A percentile compares a stretch with the other conserved stretches of the same genome.
Conservation (phyloP, 306 rosid genomes). For the Arachis stenosperma region DNA sequence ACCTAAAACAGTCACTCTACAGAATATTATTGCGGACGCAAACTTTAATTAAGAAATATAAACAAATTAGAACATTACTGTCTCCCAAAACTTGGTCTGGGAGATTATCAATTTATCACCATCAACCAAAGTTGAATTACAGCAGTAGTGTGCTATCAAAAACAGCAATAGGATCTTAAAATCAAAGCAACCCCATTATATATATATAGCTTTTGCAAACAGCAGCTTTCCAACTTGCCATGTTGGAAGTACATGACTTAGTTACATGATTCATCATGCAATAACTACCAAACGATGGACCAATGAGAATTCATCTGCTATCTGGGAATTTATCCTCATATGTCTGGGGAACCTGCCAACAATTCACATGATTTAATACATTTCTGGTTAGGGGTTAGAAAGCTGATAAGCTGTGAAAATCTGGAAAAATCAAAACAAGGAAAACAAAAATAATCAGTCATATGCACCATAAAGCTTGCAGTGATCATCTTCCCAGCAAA, state of each 20-base stretch:
- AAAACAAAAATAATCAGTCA: conserved; percentile 18
- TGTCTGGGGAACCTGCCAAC: conserved; percentile 65
- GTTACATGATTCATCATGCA: conserved; percentile 24
- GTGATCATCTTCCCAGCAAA: conserved; percentile 99
- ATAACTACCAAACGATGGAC: conserved; percentile 4
- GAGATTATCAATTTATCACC: conserved; percentile 1
- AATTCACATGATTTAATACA: conserved; percentile 27
- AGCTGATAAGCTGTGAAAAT: conserved; percentile 18
- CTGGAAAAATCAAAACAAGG: conserved; percentile 6
- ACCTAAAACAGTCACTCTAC: too few relatives aligned
- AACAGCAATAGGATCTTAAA: conserved; percentile 17
- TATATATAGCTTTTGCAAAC: conserved; percentile 16
- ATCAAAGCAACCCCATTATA: neutral
- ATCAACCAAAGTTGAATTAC: neutral
- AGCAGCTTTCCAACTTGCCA: conserved; percentile 5
- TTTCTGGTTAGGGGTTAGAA: conserved; percentile 14
- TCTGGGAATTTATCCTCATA: conserved; percentile 71
- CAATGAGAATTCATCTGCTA: conserved; percentile 46
- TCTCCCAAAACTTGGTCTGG: conserved; percentile 26
- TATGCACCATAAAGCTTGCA: conserved; percentile 77
- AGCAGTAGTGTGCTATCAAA: conserved; percentile 1
- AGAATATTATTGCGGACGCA: too few relatives aligned
- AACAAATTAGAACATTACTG: too few relatives aligned
- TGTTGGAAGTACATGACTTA: too few relatives aligned
- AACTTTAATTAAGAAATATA: too few relatives aligned